Evolutionary conservation across 306 rosid genomes (phyloP).

Genomic region (Lablab purpureus): DNA sequence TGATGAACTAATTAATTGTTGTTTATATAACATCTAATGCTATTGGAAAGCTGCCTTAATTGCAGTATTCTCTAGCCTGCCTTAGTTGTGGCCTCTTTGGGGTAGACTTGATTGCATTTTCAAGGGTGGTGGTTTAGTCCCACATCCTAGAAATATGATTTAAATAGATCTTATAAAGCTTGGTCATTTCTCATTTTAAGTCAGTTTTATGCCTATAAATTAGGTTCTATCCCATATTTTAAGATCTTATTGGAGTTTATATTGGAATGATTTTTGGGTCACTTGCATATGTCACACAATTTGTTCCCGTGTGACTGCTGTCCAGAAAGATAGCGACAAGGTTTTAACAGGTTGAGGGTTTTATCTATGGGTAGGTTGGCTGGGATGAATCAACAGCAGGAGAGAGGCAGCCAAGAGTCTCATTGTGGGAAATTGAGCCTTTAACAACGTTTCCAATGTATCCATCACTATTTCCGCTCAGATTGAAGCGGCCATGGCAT

Average conservation of each 20-base stretch:
- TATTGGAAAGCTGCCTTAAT: too few relatives aligned
- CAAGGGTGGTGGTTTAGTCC: too few relatives aligned
- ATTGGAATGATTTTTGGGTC: too few relatives aligned
- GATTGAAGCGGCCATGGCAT: constrained; percentile 91
- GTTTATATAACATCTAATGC: background rate
- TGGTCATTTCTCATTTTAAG: too few relatives aligned
- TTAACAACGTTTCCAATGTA: constrained; percentile 92
- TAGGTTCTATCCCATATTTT: too few relatives aligned
- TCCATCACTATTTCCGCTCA: constrained; percentile 85
- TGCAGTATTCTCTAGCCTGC: too few relatives aligned
- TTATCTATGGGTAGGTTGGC: constrained; percentile 67
- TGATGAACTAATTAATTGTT: constrained; percentile 11
- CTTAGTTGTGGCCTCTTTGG: too few relatives aligned
- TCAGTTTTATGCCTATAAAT: too few relatives aligned
- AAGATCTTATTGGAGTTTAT: too few relatives aligned
- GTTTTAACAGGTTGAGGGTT: constrained; percentile 16
- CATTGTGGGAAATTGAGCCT: constrained; percentile 95
- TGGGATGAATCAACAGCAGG: constrained; percentile 96
- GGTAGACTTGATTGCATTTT: too few relatives aligned
- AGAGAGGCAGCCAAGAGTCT: constrained; percentile 88
- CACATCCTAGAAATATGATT: too few relatives aligned
- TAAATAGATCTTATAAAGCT: too few relatives aligned
- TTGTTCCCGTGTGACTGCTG: background rate
- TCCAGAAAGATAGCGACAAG: constrained; percentile 8
- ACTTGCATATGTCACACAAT: background rate